These are phyloP conservation scores for Neofusicoccum sp. DNA, from an alignment of 2,329 filamentous ascomycete species.

Conservation along the genomic window DNA sequence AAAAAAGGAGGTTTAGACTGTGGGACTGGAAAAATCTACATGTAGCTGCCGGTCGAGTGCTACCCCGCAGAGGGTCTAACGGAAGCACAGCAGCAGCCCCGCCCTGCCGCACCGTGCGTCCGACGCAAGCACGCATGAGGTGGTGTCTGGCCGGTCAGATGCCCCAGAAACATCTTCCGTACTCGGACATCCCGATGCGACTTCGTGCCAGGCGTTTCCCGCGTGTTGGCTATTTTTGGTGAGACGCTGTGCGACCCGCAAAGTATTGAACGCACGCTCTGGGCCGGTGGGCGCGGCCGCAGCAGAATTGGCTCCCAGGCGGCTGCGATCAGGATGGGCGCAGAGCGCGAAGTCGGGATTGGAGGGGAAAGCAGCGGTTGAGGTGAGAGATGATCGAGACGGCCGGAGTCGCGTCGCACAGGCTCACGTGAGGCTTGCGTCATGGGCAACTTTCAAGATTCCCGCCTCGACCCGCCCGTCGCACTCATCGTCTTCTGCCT, in stretches of 20 bases:
- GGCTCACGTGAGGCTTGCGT: conserved; percentile 3
- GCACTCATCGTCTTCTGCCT: neutral
- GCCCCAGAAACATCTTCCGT: too few relatives aligned
- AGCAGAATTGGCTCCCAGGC: too few relatives aligned
- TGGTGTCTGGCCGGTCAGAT: too few relatives aligned
- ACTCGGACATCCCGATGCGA: neutral
- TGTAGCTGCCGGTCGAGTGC: neutral
- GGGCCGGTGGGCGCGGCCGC: neutral
- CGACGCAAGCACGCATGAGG: neutral
- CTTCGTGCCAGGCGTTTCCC: neutral
- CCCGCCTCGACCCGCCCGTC: neutral
- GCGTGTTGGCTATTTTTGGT: neutral
- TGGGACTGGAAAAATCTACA: too few relatives aligned
- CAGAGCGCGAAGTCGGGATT: neutral
- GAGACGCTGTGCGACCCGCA: neutral
- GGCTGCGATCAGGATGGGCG: too few relatives aligned
- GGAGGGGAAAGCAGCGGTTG: neutral
- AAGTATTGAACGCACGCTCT: neutral
- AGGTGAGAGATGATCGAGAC: neutral
- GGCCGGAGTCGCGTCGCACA: neutral
- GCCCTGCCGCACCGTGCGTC: neutral
- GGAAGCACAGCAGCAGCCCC: neutral
- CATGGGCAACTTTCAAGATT: conserved; percentile 12
- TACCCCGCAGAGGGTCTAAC: conserved; percentile 13
- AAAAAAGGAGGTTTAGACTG: neutral